Evolutionary conservation across 2,329 filamentous ascomycete genomes (phyloP).

Genomic region (Talaromyces piceae): DNA sequence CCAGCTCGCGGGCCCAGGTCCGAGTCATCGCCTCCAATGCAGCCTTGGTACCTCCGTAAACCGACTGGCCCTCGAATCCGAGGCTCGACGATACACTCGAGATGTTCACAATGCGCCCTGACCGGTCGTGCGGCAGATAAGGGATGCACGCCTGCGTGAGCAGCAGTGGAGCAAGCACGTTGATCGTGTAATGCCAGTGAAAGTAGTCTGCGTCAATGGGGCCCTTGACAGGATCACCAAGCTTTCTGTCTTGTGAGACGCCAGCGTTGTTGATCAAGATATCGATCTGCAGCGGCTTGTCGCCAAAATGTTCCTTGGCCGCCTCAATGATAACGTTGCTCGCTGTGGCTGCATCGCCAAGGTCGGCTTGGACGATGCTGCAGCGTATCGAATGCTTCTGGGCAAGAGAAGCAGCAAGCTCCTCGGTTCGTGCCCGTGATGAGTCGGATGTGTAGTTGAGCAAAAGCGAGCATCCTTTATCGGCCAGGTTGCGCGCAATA

Average conservation of each 20-base stretch:
- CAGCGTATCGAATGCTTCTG: conserved; percentile 53
- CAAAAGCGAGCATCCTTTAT: conserved; percentile 61
- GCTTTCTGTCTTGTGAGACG: conserved; percentile 42
- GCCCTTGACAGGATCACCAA: conserved; percentile 59
- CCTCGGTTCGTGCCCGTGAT: conserved; percentile 45
- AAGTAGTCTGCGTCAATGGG: conserved; percentile 58
- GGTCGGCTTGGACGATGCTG: conserved; percentile 62
- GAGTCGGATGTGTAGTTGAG: conserved; percentile 64
- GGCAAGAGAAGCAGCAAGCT: conserved; percentile 51
- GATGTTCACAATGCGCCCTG: conserved; percentile 56
- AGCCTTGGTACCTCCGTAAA: conserved; percentile 61
- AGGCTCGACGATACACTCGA: conserved; percentile 51
- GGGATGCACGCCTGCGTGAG: conserved; percentile 65
- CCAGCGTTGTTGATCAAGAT: conserved; percentile 87
- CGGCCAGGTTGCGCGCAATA: conserved; percentile 62
- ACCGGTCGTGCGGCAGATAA: conserved; percentile 62
- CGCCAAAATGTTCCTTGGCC: conserved; percentile 44
- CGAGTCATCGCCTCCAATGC: conserved; percentile 63
- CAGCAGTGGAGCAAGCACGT: conserved; percentile 73
- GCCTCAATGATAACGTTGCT: conserved; percentile 49
- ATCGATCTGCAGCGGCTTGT: conserved; percentile 59
- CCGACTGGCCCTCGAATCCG: conserved; percentile 52
- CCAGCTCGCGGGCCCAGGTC: conserved; percentile 57
- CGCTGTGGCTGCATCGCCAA: conserved; percentile 56
- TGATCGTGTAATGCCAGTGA: conserved; percentile 65